These are phyloP conservation scores for Macrolepiota albuminosa DNA, from an alignment of 768 basidiomycete genomes.

Conservation along the genomic window DNA sequence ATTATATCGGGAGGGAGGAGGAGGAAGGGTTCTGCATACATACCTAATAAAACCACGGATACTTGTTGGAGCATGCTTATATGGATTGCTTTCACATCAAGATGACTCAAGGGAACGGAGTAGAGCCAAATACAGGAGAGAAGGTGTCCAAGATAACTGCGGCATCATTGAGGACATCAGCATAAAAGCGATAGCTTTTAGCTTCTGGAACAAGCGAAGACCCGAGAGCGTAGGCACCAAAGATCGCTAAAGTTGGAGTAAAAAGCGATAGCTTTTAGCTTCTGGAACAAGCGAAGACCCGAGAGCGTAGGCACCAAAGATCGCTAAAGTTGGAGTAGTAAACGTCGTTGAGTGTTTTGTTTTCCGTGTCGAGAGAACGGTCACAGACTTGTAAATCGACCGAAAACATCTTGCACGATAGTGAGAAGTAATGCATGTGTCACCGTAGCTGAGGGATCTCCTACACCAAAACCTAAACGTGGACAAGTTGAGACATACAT, in stretches of 20 bases:
- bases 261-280: constrained; percentile 63
- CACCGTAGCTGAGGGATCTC: constrained; percentile 58
- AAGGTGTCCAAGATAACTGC: constrained; percentile 56
- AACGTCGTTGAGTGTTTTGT: background rate
- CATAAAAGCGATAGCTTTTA: constrained; percentile 63
- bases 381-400: constrained; percentile 56
- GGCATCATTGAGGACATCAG: constrained; percentile 61
- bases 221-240: constrained; percentile 57
- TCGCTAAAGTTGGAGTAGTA: constrained; percentile 37
- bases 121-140: constrained; percentile 47
- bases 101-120: constrained; percentile 35
- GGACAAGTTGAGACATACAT: background rate
- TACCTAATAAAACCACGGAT: too few species aligned
- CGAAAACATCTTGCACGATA: constrained; percentile 60
- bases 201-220: constrained; percentile 66
- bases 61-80: too few species aligned
- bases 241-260: constrained; percentile 46
- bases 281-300: constrained; percentile 66
- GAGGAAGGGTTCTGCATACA: too few species aligned
- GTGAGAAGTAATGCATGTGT: constrained; percentile 62
- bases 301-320: constrained; percentile 54
- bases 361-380: background rate
- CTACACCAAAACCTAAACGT: constrained; percentile 59
- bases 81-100: too few species aligned
- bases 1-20: background rate